phyloP scores from a whole-genome alignment of 2,329 filamentous ascomycete genomes.

The Cladobotryum mycophilum region DNA sequence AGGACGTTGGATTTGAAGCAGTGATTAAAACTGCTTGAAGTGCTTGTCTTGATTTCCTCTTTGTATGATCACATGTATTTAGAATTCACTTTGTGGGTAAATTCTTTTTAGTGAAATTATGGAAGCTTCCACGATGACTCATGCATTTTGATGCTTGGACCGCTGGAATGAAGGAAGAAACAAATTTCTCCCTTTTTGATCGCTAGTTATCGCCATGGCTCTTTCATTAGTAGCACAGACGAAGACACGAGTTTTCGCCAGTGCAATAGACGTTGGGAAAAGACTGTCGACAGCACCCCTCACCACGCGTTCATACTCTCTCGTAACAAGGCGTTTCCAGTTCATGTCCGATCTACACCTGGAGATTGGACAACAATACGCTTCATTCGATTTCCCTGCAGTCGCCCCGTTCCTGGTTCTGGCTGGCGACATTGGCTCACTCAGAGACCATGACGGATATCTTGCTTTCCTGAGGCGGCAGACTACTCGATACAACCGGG shows the following conservation, averaged over 20 bases:
- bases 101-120: background rate
- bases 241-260: no score
- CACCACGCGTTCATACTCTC: background rate
- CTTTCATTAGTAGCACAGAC: no score
- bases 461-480: slow-evolving; percentile 37
- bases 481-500: slow-evolving; percentile 33
- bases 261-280: background rate
- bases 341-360: slow-evolving; percentile 47
- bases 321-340: slow-evolving; percentile 13
- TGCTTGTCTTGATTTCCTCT: no score
- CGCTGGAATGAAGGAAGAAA: no score
- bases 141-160: no score
- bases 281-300: background rate
- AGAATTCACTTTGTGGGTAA: background rate
- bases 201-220: no score
- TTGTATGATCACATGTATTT: background rate
- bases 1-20: no score
- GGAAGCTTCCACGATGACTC: no score
- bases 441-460: slow-evolving; percentile 41
- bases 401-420: slow-evolving; percentile 39
- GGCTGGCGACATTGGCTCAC: slow-evolving; percentile 44
- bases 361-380: slow-evolving; percentile 39
- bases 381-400: slow-evolving; percentile 33
- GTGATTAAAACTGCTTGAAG: no score
- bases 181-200: no score